Evolutionary conservation across 2,329 filamentous ascomycete species (phyloP), one percentile per base, ranked within the genome.

Genomic region (Colletotrichum sp.): DNA sequence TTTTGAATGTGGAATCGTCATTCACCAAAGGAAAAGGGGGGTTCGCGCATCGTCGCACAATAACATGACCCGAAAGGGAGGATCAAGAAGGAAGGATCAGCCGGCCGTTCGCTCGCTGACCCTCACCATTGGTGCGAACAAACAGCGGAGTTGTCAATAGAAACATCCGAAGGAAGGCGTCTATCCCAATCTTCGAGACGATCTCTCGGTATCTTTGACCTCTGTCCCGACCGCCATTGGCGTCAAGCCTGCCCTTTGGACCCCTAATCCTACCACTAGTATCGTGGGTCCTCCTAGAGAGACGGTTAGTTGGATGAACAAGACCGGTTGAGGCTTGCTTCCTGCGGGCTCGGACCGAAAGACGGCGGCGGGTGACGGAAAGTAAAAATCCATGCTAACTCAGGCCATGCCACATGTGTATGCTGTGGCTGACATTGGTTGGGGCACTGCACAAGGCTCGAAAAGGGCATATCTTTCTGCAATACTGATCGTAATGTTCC

Each of bases 401-500:
- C 67, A 28, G 28, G 12, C 55, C 36, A 39, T 24, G 12, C 28
- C 30, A 52, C 24, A 60, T 63, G 59, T 63, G 57, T 72, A 44
- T 34, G 16, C 4, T 39, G 39, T 72, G 72, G 72, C 73, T 76
- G 73, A 60, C 55, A 55, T 49, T 30, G 39, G 59, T 26, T 34
- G 64, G 55, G 32, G 63, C 44, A 64, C 64, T 24, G 44, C 44
- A 44, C 69, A 49, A 59, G 44, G 30, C 39, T 63, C 63, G 16
- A 36, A 39, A 69, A 68, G 26, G 69, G 18, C 24, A 72, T 24
- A 52, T 70, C 10, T 28, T 64, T 64, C 24, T 18, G 24, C 32
- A 34, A 52, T 64, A 64, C 69, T 72, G 73, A 73, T 72, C 55
- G 30, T 21, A 66, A 67, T 67, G 15, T 66, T 26, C 69, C 34